Evolutionary conservation across 2,329 filamentous ascomycete genomes (phyloP).

Genomic region (Trichophyton schoenleinii): DNA sequence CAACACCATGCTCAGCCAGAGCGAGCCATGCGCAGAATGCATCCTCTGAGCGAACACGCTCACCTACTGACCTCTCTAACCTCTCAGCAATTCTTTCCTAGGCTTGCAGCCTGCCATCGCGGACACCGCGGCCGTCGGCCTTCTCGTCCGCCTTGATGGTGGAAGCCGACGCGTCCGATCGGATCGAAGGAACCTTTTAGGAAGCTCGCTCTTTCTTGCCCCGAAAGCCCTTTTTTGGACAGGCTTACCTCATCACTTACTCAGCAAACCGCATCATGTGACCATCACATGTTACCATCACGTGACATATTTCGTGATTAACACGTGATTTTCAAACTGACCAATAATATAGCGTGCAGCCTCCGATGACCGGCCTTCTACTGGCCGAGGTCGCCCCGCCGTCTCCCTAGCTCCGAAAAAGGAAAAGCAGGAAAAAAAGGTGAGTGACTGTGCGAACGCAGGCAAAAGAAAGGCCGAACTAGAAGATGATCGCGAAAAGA

Average conservation of each 20-base stretch:
- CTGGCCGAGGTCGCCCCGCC: conserved; percentile 1
- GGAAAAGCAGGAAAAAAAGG: neutral
- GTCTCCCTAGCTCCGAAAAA: neutral
- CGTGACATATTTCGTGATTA: neutral
- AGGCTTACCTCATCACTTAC: neutral
- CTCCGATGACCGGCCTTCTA: neutral
- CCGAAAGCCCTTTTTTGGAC: neutral
- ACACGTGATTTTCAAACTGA: neutral
- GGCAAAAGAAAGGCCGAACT: neutral
- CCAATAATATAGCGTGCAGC: neutral
- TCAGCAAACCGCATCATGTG: neutral
- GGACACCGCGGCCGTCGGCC: neutral
- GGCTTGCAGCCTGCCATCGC: neutral
- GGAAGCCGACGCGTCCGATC: too few species aligned
- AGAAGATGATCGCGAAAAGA: neutral
- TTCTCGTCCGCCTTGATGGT: neutral
- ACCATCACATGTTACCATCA: neutral
- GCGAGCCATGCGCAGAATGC: too few species aligned
- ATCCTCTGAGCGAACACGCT: too few species aligned
- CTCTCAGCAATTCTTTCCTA: too few species aligned
- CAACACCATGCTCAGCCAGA: too few species aligned
- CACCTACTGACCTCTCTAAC: too few species aligned
- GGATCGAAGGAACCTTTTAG: too few species aligned
- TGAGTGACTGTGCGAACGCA: neutral
- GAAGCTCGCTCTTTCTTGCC: neutral